Base-by-base conservation (phyloP, 345 rosid species). In the Syzygium jambos region DNA sequence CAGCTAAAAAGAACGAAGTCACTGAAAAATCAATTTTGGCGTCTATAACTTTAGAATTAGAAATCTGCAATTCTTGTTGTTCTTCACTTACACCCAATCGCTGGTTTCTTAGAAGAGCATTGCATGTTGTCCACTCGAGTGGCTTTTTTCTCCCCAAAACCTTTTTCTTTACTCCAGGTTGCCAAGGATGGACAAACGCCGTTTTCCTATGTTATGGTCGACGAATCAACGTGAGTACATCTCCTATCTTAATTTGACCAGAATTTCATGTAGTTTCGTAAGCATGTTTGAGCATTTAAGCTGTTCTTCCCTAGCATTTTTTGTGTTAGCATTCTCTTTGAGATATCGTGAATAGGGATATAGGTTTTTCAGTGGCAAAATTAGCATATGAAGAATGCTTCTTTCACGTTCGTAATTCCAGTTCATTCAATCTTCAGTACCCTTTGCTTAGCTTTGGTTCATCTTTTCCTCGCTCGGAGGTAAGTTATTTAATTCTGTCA, bases 171-270 rank as follows among this genome's bases (percentile, higher is more conserved):
- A 89, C 14, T 87, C 55, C 92, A 97, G 98, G 99, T 96, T 78
- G 92, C 96, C 84, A 86, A 94, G 90, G 94, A 89, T 86, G 99
- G 99, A 77, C 94, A 93, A 87, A 95, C 98, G 77, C 94, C 99
- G 25, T 97, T 95, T 91, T 94, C 98, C 14, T 97, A 95, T 89
- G 61, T 97, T 87, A 94, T 97, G 5, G 97, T 96, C 84, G 98
- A 97, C 87, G 91, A 89, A 85, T 91, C 95, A 91, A 95, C 94
- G 98, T 97, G 90, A 94, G 98, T 11, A 49, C 88, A 56, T 88
- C 53, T 84, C 84, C 88, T 55, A 56, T 27, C 63, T 57, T 57
- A 57, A 57, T 57, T 57, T 57, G 63, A 57, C 63, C 63, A 57
- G n/a, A 57, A 57, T 57, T 57, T 25, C 51, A 57, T 57, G 29